phyloP scores from a whole-genome alignment of 257 asterid genomes.

The Capsicum pubescens region DNA sequence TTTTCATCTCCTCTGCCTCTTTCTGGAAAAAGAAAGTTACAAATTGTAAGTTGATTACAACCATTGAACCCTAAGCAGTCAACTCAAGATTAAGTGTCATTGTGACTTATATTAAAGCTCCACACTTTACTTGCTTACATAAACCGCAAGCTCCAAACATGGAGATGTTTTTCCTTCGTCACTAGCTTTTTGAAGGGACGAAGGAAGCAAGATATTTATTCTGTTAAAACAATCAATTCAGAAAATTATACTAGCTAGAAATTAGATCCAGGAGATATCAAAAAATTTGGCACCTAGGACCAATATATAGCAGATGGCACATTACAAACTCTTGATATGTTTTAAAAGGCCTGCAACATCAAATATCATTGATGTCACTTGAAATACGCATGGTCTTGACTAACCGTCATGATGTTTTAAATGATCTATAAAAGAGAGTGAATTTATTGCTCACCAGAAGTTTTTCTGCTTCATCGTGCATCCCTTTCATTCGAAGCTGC shows the following conservation, averaged over 20 bases:
- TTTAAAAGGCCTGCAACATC: background rate
- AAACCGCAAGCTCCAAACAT: background rate
- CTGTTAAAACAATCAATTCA: background rate
- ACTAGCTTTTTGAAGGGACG: background rate
- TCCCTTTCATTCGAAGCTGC: conserved; percentile 96
- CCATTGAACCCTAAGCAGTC: background rate
- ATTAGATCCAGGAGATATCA: background rate
- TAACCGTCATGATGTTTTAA: background rate
- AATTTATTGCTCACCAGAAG: conserved; percentile 60
- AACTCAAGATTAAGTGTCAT: background rate
- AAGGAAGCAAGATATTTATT: background rate
- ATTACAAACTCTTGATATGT: background rate
- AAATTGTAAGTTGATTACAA: conserved; percentile 29
- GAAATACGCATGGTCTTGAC: conserved; percentile 1
- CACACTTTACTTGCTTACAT: background rate
- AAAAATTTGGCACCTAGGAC: background rate
- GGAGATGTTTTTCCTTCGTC: background rate
- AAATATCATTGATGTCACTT: conserved; percentile 15
- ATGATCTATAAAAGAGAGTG: background rate
- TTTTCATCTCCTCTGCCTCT: conserved; percentile 66
- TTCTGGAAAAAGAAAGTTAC: conserved; percentile 47
- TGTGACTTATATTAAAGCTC: background rate
- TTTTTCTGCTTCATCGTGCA: conserved; percentile 86
- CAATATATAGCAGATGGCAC: background rate
- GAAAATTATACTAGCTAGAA: background rate